Conservation (phyloP, 2,329 filamentous ascomycete species). For the Colletotrichum magnum region DNA sequence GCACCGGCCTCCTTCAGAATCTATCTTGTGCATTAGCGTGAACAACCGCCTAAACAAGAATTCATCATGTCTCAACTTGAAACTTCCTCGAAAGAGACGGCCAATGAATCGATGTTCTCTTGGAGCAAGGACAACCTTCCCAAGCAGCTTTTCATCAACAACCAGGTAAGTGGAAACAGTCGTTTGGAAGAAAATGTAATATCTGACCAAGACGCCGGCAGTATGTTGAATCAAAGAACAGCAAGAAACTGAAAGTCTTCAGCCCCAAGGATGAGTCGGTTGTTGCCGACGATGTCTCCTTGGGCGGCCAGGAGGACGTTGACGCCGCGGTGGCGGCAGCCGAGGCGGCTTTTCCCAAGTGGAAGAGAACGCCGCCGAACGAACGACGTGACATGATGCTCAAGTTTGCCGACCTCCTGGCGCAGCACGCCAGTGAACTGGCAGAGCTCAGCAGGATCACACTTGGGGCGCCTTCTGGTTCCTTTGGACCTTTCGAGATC, state of each 20-base stretch:
- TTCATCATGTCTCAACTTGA: constrained; percentile 45
- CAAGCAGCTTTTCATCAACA: constrained; percentile 56
- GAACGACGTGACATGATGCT: constrained; percentile 57
- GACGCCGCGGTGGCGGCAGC: constrained; percentile 64
- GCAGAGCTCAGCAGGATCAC: constrained; percentile 60
- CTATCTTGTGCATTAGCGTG: not conserved
- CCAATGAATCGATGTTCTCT: constrained; percentile 40
- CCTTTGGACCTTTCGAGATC: constrained; percentile 61
- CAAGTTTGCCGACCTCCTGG: constrained; percentile 60
- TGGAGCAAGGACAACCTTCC: constrained; percentile 51
- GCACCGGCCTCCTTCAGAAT: no score
- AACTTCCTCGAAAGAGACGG: constrained; percentile 41
- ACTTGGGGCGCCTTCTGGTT: constrained; percentile 59
- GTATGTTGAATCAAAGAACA: constrained; percentile 57
- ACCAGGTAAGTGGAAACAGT: constrained; percentile 46
- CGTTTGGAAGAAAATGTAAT: not conserved
- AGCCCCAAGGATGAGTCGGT: constrained; percentile 65
- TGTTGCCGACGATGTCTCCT: constrained; percentile 62
- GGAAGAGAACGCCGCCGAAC: constrained; percentile 54
- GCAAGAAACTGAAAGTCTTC: constrained; percentile 61
- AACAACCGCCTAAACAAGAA: not conserved
- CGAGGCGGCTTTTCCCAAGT: constrained; percentile 61
- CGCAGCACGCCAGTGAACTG: constrained; percentile 51
- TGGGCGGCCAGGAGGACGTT: constrained; percentile 62
- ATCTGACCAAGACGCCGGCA: constrained; percentile 42